Evolutionary conservation across 257 asterid genomes (phyloP).

Genomic region (Jasminum sambac): DNA sequence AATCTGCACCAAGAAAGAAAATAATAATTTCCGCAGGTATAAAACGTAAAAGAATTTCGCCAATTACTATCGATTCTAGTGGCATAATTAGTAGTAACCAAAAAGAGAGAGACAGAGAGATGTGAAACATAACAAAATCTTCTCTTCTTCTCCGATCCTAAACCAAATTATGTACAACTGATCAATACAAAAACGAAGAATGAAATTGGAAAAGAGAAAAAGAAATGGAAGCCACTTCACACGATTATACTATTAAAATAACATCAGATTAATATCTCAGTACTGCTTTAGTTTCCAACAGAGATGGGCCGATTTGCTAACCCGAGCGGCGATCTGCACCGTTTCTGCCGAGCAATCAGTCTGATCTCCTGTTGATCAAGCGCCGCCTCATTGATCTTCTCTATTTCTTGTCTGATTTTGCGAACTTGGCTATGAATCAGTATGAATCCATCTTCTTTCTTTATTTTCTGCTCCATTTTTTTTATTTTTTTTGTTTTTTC

Average conservation of each 20-base stretch:
- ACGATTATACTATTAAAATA: no score
- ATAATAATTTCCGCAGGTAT: no score
- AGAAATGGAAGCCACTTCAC: background rate
- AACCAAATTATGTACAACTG: background rate
- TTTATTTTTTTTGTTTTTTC: background rate
- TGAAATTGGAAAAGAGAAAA: background rate
- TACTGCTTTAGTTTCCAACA: background rate
- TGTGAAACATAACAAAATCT: background rate
- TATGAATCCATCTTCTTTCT: background rate
- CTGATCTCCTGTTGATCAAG: background rate
- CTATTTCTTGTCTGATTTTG: constrained; percentile 8
- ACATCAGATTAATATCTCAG: background rate
- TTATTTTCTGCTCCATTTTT: background rate
- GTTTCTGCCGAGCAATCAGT: background rate
- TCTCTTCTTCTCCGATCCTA: background rate
- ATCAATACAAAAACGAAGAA: background rate
- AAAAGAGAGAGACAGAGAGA: background rate
- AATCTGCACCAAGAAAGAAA: no score
- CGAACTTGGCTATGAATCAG: constrained; percentile 14
- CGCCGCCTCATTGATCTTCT: constrained; percentile 7
- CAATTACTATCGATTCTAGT: background rate
- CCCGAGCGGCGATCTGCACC: constrained; percentile 1
- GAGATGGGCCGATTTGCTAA: background rate
- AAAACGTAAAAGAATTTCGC: no score
- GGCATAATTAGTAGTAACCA: no score